Evolutionary conservation across 1,284 basidiomycete species (phyloP), one percentile per base, ranked within the genome.

Genomic region (Fomitopsis betulina): DNA sequence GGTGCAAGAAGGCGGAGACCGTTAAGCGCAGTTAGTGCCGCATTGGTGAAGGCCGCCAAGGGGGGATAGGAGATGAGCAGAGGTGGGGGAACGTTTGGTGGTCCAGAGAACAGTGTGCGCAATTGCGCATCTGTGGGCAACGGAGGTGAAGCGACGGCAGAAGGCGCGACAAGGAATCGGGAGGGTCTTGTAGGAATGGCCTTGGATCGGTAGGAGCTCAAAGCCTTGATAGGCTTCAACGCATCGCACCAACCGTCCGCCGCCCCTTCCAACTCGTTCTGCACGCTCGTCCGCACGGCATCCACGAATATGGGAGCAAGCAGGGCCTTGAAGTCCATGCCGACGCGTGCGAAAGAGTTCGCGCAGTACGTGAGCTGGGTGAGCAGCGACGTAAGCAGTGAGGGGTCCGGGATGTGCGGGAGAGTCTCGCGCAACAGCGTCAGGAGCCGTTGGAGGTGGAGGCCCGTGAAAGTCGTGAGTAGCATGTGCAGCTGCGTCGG

Each of bases 361-460:
- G 92, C 87, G 70, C 94, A 96, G 73, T 97, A 97, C 9, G 91
- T 91, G 49, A 98, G 82, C 67, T 97, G 95, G 0, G 94, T 95
- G 55, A 96, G 83, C 51, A 97, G 81, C 8, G 94, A 89, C 1
- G 89, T 86, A 51, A 96, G 82, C 2, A 89, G 78, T 0, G 88
- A 80, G 0, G 90, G 80, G 55, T 86, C 82, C 73, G 55, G 80
- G 74, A 68, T 86, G 68, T 56, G 79, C 66, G 61, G 73, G 30
- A 95, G 78, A 19, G 76, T 76, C 38, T 75, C 75, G 27, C 74
- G 70, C 21, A 81, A 79, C 7, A 84, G 74, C 4, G 85, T 80
- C 58, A 93, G 79, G 23, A 92, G 79, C 49, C 83, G 76, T 32
- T 74, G 76, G 40, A 86, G 73, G 5, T 79, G 76, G 49, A 81